Evolutionary conservation across 1,284 basidiomycete species (phyloP).

Genomic region (Malassezia japonica): DNA sequence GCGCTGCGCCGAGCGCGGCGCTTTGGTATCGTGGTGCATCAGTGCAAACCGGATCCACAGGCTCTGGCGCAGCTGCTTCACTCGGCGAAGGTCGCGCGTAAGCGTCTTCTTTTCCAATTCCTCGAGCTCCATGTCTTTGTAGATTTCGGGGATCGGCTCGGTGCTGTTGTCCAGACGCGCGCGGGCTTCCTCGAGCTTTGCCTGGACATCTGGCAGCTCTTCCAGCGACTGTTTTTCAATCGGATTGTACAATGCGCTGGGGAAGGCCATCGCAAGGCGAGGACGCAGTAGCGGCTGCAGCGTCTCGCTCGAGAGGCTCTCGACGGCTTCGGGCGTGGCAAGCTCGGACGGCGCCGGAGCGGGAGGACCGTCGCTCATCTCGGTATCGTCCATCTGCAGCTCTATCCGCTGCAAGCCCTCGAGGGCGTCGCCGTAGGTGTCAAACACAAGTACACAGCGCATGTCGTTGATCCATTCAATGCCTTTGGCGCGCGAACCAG

Average conservation of each 20-base stretch:
- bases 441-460: constrained; percentile 40
- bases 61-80: constrained; percentile 20
- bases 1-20: constrained; percentile 22
- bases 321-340: background rate
- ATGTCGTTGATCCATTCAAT: constrained; percentile 46
- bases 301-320: constrained; percentile 18
- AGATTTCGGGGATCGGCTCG: constrained; percentile 38
- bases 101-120: constrained; percentile 18
- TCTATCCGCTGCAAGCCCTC: constrained; percentile 5
- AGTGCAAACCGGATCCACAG: constrained; percentile 37
- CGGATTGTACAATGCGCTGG: constrained; percentile 32
- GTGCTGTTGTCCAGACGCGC: constrained; percentile 7
- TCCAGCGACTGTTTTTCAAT: constrained; percentile 27
- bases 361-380: background rate
- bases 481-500: constrained; percentile 37
- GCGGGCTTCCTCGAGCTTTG: constrained; percentile 8
- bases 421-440: constrained; percentile 5
- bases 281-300: constrained; percentile 24
- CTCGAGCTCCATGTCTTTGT: constrained; percentile 39
- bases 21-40: constrained; percentile 32
- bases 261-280: constrained; percentile 26
- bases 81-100: constrained; percentile 16
- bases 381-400: background rate
- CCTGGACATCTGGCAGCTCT: constrained; percentile 5
- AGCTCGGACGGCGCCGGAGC: background rate